These are phyloP conservation scores for Melastoma malabathricum DNA, from an alignment of 345 rosid species.

Conservation along the genomic window DNA sequence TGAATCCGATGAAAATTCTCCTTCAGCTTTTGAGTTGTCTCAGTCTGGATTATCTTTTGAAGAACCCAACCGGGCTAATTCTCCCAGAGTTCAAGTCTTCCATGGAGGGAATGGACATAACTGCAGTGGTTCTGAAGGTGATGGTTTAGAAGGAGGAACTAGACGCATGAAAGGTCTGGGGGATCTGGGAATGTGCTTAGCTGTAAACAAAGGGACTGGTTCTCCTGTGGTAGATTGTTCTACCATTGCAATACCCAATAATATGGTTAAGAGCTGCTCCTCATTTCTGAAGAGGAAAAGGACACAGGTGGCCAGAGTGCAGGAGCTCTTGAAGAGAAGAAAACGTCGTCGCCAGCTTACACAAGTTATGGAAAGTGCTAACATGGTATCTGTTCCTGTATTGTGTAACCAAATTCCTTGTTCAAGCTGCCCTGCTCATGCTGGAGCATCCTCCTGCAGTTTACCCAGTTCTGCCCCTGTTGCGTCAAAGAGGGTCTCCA, in stretches of 20 bases:
- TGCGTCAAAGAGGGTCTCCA: too few relatives aligned
- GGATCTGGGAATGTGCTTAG: constrained; percentile 37
- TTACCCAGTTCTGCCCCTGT: too few relatives aligned
- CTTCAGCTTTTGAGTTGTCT: constrained; percentile 51
- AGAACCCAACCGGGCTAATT: constrained; percentile 31
- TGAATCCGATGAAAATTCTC: constrained; percentile 24
- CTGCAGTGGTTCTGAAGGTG: constrained; percentile 90
- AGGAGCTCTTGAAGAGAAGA: constrained; percentile 49
- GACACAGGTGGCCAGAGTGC: constrained; percentile 37
- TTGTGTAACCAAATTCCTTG: too few relatives aligned
- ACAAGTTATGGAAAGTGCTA: constrained; percentile 28
- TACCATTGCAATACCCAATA: too few relatives aligned
- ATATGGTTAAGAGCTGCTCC: neutral
- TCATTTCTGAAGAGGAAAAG: constrained; percentile 26
- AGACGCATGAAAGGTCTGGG: constrained; percentile 98
- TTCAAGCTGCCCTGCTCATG: too few relatives aligned
- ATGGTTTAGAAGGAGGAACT: constrained; percentile 32
- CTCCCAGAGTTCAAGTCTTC: constrained; percentile 24
- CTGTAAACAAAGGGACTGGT: too few relatives aligned
- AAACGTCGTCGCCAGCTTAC: constrained; percentile 60
- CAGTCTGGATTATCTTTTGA: constrained; percentile 59
- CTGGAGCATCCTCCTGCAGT: too few relatives aligned
- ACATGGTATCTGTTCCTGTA: too few relatives aligned
- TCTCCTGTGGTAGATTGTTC: too few relatives aligned
- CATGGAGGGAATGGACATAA: constrained; percentile 47